Conservation (phyloP, 352 stramenopile genomes). For the Phytophthora meadii region DNA sequence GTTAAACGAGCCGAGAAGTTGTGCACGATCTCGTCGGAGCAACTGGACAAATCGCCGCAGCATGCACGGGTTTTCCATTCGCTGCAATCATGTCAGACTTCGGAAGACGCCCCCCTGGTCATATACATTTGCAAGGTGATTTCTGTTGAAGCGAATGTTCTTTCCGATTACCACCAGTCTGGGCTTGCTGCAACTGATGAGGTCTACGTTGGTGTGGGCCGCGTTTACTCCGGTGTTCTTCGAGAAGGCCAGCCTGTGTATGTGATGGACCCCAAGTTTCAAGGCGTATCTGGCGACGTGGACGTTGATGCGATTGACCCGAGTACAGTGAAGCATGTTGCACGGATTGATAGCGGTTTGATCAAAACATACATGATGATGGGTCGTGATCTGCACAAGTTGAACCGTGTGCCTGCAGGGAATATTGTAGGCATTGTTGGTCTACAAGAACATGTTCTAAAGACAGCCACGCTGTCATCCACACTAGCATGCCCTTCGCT, state of each 20-base stretch:
- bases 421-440: constrained; percentile 92
- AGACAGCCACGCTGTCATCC: constrained; percentile 90
- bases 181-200: constrained; percentile 60
- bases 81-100: constrained; percentile 64
- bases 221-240: constrained; percentile 91
- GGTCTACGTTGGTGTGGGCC: constrained; percentile 92
- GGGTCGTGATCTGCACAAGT: constrained; percentile 85
- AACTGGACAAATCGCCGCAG: constrained; percentile 39
- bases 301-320: constrained; percentile 39
- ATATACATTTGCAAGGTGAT: constrained; percentile 95
- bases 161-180: constrained; percentile 74
- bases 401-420: constrained; percentile 82
- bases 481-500: constrained; percentile 84
- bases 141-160: constrained; percentile 85
- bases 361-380: constrained; percentile 94
- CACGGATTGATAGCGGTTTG: constrained; percentile 49
- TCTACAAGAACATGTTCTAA: constrained; percentile 88
- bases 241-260: constrained; percentile 64
- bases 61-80: constrained; percentile 55
- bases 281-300: constrained; percentile 52
- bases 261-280: constrained; percentile 92
- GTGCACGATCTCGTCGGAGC: constrained; percentile 48
- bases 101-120: constrained; percentile 73
- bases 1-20: constrained; percentile 73
- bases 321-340: constrained; percentile 60